These are phyloP conservation scores for Ganoderma resinaceum DNA, from an alignment of 1,284 basidiomycete genomes.

Conservation along the genomic window DNA sequence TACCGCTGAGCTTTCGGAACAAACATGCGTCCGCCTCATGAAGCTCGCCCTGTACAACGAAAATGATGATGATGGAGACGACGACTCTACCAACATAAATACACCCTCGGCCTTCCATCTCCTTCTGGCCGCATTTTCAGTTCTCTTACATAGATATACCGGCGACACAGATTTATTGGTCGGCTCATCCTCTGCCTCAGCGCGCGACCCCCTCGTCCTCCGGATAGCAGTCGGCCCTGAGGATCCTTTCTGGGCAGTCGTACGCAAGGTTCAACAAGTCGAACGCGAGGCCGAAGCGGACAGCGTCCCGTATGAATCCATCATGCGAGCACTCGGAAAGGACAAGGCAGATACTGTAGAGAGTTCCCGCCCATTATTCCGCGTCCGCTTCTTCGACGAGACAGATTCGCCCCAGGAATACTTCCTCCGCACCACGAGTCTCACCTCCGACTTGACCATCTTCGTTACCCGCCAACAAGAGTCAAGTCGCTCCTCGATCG, in stretches of 20 bases:
- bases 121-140: conserved; percentile 89
- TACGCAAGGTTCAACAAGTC: conserved; percentile 85
- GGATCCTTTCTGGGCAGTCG: conserved; percentile 93
- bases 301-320: conserved; percentile 82
- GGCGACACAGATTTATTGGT: conserved; percentile 96
- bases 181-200: conserved; percentile 87
- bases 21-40: conserved; percentile 72
- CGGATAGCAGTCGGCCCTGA: conserved; percentile 86
- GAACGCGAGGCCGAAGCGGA: conserved; percentile 89
- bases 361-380: conserved; percentile 76
- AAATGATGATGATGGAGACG: conserved; percentile 58
- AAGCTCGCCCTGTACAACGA: conserved; percentile 80
- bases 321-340: conserved; percentile 79
- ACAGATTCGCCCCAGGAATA: conserved; percentile 78
- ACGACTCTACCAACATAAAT: conserved; percentile 46
- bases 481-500: conserved; percentile 76
- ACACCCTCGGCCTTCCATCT: conserved; percentile 91
- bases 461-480: conserved; percentile 72
- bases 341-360: conserved; percentile 65
- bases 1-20: conserved; percentile 68
- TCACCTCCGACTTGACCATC: conserved; percentile 93
- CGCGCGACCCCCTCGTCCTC: conserved; percentile 84
- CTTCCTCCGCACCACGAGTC: conserved; percentile 80
- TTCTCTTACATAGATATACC: conserved; percentile 94
- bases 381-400: conserved; percentile 97